Base-by-base conservation (phyloP, 1,139 yeast genomes). In the Candida sp. region DNA sequence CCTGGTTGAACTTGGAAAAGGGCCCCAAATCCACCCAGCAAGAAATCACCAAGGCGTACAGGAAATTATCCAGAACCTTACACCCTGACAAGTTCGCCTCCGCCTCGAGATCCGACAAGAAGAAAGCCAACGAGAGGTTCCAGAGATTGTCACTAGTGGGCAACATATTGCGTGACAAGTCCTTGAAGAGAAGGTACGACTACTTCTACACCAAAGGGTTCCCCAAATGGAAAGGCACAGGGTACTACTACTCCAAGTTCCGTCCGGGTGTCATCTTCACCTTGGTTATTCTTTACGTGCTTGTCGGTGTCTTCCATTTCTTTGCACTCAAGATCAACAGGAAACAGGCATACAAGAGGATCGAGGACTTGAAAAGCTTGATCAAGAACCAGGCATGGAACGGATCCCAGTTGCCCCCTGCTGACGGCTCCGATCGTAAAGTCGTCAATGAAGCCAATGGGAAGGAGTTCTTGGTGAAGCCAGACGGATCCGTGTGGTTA, bases 141-240 rank as follows among this genome's bases (percentile, higher is more conserved):
- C 89, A 92, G 57, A 73, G 94, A 39, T 77, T 93, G 46, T 88
- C 94, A 26, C 69, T 84, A 31, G 91, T 90, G 22, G 88, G 91
- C 44, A 83, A 88, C 61, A 86, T 92, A 50, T 78, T 93, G 53
- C 75, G 92, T 54, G 80, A 77, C 52, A 80, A 82, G 46, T 77
- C 83, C 7, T 78, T 81, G 52, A 83, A 88, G 54, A 87, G 86
- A 57, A 78, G 94, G 17, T 94, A 94, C 66, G 98, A 94, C 67
- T 93, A 86, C 68, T 94, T 90, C 69, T 74, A 89, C 51, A 76
- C 81, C 38, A 83, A 86, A 58, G 99, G 99, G 3, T 94, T 94
- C 69, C 99, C 99, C 4, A 78, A 79, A 53, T 90, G 90, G 83
- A 84, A 81, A 52, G 83, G 81, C 0, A 71, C 81, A 1, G 81